Conservation (phyloP, 345 rosid species). For the Leavenworthia alabamica region DNA sequence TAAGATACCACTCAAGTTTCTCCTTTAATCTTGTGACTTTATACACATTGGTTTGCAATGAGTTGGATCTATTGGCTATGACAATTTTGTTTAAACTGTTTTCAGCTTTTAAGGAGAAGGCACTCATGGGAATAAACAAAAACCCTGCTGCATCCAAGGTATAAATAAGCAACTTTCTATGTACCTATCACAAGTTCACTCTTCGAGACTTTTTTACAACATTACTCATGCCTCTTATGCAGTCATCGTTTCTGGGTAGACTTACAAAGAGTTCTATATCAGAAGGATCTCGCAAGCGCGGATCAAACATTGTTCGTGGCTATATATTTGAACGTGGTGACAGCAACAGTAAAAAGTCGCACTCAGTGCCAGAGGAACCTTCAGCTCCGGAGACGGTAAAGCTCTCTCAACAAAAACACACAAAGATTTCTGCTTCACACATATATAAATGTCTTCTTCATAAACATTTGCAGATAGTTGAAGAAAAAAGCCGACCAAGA, state of each 20-base stretch:
- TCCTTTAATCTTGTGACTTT: slow-evolving; percentile 2
- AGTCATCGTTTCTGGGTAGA: slow-evolving; percentile 79
- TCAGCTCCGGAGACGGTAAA: slow-evolving; percentile 48
- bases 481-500: slow-evolving; percentile 40
- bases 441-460: not conserved
- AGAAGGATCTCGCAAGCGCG: slow-evolving; percentile 47
- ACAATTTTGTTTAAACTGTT: not conserved
- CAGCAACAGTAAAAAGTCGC: slow-evolving; percentile 49
- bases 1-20: slow-evolving; percentile 33
- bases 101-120: slow-evolving; percentile 48
- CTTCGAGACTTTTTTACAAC: not conserved
- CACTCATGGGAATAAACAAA: slow-evolving; percentile 39
- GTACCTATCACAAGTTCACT: not conserved
- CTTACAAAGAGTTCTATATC: slow-evolving; percentile 46
- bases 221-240: slow-evolving; percentile 30
- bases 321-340: slow-evolving; percentile 82
- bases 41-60: not conserved
- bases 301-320: slow-evolving; percentile 49
- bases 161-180: slow-evolving; percentile 6
- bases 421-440: not conserved
- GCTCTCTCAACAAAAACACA: not conserved
- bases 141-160: slow-evolving; percentile 55
- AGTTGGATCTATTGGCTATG: not conserved
- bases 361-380: slow-evolving; percentile 48
- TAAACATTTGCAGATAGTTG: slow-evolving; percentile 36